These are phyloP conservation scores for Geotrichum reessii DNA, from an alignment of 1,139 yeast species.

Conservation along the genomic window DNA sequence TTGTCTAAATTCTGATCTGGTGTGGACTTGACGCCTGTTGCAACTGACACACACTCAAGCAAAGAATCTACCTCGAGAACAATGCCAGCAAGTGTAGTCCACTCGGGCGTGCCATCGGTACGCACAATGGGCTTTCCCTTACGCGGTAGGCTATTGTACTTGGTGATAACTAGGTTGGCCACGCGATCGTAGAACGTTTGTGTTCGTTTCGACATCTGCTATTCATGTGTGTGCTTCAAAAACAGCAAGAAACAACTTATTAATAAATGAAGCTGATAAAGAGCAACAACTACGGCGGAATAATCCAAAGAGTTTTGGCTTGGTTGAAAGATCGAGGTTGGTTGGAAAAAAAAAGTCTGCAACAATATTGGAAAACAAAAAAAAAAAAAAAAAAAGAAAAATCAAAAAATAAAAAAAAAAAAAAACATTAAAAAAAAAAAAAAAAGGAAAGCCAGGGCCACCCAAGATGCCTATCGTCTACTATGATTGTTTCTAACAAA, in stretches of 20 bases:
- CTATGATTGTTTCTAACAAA: slow-evolving; percentile 38
- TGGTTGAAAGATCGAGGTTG: not conserved
- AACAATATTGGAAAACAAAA: not conserved
- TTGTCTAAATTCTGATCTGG: slow-evolving; percentile 46
- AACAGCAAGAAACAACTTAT: not conserved
- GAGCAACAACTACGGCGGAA: not conserved
- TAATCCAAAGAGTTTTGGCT: not conserved
- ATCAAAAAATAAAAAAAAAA: not conserved
- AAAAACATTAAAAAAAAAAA: not conserved
- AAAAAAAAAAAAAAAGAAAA: not conserved
- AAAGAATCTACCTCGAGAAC: slow-evolving; percentile 42
- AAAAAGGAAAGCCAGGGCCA: not conserved
- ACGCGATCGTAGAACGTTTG: slow-evolving; percentile 20
- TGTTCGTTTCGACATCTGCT: slow-evolving; percentile 1
- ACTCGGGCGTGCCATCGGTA: slow-evolving; percentile 63
- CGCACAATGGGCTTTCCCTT: slow-evolving; percentile 55
- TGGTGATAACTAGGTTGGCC: slow-evolving; percentile 33
- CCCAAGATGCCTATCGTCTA: not conserved
- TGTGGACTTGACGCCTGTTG: slow-evolving; percentile 79
- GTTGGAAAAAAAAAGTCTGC: not conserved
- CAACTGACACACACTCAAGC: slow-evolving; percentile 42
- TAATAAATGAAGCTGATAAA: not conserved
- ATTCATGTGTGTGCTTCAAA: not conserved
- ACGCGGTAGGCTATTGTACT: slow-evolving; percentile 36
- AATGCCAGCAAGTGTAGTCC: slow-evolving; percentile 79